Conservation (phyloP, 2,329 filamentous ascomycete species). For the Drechslera avenae region DNA sequence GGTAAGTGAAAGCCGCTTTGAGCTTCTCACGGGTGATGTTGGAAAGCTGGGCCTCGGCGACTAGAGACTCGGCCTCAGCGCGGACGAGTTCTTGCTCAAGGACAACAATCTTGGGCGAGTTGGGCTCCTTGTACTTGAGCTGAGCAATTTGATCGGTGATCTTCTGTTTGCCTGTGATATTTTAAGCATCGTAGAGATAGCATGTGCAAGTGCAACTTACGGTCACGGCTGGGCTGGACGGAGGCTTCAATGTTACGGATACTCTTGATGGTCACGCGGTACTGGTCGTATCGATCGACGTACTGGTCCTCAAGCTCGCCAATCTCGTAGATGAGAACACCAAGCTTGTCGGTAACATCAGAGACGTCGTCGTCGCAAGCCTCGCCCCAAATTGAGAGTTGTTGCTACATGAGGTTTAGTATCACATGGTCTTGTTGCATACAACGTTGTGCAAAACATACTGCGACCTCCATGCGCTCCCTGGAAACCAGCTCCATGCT, state of each 20-base stretch:
- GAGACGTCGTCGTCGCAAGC: slow-evolving; percentile 95
- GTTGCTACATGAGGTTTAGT: slow-evolving; percentile 68
- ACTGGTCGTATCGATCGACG: slow-evolving; percentile 98
- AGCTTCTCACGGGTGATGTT: slow-evolving; percentile 99
- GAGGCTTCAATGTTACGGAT: slow-evolving; percentile 99
- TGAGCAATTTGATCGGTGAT: slow-evolving; percentile 99
- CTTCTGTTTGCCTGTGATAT: slow-evolving; percentile 83
- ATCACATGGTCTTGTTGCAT: slow-evolving; percentile 3
- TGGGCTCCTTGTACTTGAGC: slow-evolving; percentile 99
- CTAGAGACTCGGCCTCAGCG: slow-evolving; percentile 97
- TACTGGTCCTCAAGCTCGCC: slow-evolving; percentile 98
- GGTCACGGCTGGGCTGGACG: slow-evolving; percentile 95
- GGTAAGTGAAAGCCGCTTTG: slow-evolving; percentile 96
- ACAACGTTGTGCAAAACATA: slow-evolving; percentile 59
- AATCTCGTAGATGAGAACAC: slow-evolving; percentile 96
- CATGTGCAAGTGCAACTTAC: slow-evolving; percentile 60
- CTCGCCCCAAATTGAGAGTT: slow-evolving; percentile 98
- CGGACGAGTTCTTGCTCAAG: slow-evolving; percentile 98
- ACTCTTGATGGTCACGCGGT: slow-evolving; percentile 98
- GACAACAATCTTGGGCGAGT: slow-evolving; percentile 95
- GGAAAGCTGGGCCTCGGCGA: slow-evolving; percentile 95
- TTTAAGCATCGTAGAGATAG: slow-evolving; percentile 6
- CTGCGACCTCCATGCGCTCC: slow-evolving; percentile 97
- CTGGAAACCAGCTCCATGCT: slow-evolving; percentile 93
- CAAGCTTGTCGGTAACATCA: slow-evolving; percentile 98